phyloP scores from a whole-genome alignment of 1,284 basidiomycete genomes.

The Puccinia novopanici region DNA sequence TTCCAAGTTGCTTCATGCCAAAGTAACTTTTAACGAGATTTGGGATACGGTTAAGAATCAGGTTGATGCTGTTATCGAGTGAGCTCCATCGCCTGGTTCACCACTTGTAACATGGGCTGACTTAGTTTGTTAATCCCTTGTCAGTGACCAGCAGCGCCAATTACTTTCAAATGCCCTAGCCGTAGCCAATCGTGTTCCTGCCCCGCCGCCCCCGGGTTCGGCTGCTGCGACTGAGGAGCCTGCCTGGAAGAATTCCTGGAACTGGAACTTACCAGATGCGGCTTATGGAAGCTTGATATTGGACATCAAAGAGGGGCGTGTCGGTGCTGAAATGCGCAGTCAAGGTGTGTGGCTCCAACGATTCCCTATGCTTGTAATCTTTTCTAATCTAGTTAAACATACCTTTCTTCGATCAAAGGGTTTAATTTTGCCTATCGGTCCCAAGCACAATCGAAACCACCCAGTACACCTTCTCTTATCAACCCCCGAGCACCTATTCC shows the following conservation, averaged over 20 bases:
- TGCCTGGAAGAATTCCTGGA: slow-evolving; percentile 97
- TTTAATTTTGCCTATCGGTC: slow-evolving; percentile 94
- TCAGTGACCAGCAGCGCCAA: slow-evolving; percentile 76
- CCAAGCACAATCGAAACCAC: slow-evolving; percentile 60
- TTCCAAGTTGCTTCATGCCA: slow-evolving; percentile 75
- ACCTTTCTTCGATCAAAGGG: slow-evolving; percentile 63
- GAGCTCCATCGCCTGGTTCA: slow-evolving; percentile 51
- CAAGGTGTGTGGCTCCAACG: slow-evolving; percentile 67
- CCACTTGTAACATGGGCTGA: neutral
- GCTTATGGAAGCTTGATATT: slow-evolving; percentile 84
- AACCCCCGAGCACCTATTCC: slow-evolving; percentile 33
- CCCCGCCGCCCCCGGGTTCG: slow-evolving; percentile 64
- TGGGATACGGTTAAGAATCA: slow-evolving; percentile 92
- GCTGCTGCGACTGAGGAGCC: slow-evolving; percentile 73
- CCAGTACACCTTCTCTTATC: slow-evolving; percentile 31
- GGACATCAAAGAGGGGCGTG: slow-evolving; percentile 84
- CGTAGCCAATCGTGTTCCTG: slow-evolving; percentile 77
- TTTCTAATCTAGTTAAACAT: slow-evolving; percentile 3
- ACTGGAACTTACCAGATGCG: slow-evolving; percentile 93
- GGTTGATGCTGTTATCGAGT: slow-evolving; percentile 87
- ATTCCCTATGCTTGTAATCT: slow-evolving; percentile 19
- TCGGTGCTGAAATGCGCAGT: slow-evolving; percentile 86
- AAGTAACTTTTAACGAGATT: slow-evolving; percentile 81
- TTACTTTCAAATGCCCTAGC: slow-evolving; percentile 85
- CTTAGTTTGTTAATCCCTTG: neutral